Evolutionary conservation across 2,329 filamentous ascomycete species (phyloP), one percentile per base, ranked within the genome.

Genomic region (Seiridium unicorne): DNA sequence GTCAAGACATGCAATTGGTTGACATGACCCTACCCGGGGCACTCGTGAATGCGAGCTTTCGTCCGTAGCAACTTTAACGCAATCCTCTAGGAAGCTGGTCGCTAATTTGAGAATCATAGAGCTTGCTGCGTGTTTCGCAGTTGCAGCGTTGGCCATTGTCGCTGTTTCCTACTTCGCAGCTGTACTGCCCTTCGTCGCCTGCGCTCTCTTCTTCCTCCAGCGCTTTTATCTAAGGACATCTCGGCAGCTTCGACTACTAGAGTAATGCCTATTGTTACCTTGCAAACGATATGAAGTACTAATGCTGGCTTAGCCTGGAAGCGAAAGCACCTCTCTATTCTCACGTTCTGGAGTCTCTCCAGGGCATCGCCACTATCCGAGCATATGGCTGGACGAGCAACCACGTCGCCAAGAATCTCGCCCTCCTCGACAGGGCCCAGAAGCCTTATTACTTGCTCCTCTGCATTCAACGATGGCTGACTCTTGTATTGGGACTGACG

Each of bases 251-350:
- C 44, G 55, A 49, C 55, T 57, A 34, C 44, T 57, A 5, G 55
- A 57, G 32, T 74, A 76, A 64, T 72, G 73, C 3, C 77, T 77
- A 5, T 68, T 81, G 54, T 57, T 34, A 57, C 42, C 42, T 57
- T 57, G 54, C 38, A 57, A 47, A 57, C 10, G 40, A 57, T 57
- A 57, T 57, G 8, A 80, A 76, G 56, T 40, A 55, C 44, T 58
- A 51, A 49, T 58, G 32, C 38, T 57, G 55, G 44, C 55, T 58
- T 58, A 49, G 44, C 44, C 18, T 58, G 18, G 56, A 58, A 32
- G 32, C 46, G 34, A 58, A 58, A 31, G 56, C 56, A 38, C 56
- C 56, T 44, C 38, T 59, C 1, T 47, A 38, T 26, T 59, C 57
- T 38, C 57, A 47, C 13, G 31, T 59, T 26, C 36, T 59, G 9